phyloP scores from a whole-genome alignment of 2,329 filamentous ascomycete species.

The Lasiodiplodia gonubiensis region DNA sequence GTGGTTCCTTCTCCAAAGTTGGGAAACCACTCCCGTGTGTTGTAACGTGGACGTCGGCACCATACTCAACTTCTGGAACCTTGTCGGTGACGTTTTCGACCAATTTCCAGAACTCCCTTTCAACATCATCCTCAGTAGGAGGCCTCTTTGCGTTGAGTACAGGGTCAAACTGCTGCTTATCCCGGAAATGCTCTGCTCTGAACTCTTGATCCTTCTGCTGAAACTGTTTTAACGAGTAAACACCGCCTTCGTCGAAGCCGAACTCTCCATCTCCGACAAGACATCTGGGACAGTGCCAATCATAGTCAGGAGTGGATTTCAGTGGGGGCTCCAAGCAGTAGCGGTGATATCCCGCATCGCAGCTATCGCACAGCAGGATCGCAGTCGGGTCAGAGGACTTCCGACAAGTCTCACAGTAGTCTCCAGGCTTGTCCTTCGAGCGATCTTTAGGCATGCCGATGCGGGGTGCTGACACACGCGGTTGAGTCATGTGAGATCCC shows the following conservation, averaged over 20 bases:
- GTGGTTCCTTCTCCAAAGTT: constrained; percentile 87
- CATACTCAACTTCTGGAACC: constrained; percentile 90
- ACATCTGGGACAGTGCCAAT: constrained; percentile 96
- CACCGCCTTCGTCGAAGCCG: constrained; percentile 93
- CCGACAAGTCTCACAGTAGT: constrained; percentile 82
- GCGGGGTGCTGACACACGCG: constrained; percentile 75
- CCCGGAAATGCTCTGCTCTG: constrained; percentile 91
- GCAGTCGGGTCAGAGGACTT: constrained; percentile 74
- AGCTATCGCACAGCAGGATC: constrained; percentile 86
- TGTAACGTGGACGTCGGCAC: constrained; percentile 96
- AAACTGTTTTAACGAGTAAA: constrained; percentile 94
- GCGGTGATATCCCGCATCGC: constrained; percentile 86
- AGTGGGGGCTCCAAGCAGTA: constrained; percentile 87
- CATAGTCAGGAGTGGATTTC: constrained; percentile 75
- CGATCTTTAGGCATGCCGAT: constrained; percentile 53
- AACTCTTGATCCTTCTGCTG: constrained; percentile 95
- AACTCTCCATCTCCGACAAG: constrained; percentile 96
- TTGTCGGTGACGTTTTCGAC: constrained; percentile 94
- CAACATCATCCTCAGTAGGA: constrained; percentile 92
- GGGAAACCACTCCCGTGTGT: constrained; percentile 98
- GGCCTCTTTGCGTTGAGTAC: constrained; percentile 79
- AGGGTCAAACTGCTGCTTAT: constrained; percentile 86
- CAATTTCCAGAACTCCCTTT: constrained; percentile 94
- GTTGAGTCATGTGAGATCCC: constrained; percentile 95
- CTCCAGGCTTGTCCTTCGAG: constrained; percentile 62